phyloP scores from a whole-genome alignment of 2,329 filamentous ascomycete species.

The Trichoderma oligosporum region DNA sequence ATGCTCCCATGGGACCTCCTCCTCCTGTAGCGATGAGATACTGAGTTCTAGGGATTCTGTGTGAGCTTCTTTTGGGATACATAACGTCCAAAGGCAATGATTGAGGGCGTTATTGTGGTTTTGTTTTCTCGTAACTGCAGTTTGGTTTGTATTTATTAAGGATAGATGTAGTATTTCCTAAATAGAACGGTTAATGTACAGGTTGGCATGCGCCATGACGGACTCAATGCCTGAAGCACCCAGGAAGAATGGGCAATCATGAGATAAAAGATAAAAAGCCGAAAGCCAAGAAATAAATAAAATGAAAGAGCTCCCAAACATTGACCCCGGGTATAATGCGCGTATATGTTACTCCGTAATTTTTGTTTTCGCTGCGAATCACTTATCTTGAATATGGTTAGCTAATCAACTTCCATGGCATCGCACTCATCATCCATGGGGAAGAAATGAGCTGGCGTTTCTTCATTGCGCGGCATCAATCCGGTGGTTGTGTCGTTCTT shows the following conservation, averaged over 20 bases:
- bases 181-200: not conserved
- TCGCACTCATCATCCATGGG: constrained; percentile 47
- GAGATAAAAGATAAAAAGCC: not conserved
- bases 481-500: not conserved
- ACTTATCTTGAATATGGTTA: not conserved
- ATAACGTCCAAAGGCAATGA: no score
- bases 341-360: not conserved
- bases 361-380: not conserved
- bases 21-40: constrained; percentile 27
- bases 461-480: not conserved
- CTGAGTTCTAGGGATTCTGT: not conserved
- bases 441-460: not conserved
- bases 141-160: not conserved
- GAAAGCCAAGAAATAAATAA: not conserved
- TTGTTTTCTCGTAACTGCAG: not conserved
- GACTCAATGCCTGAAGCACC: not conserved
- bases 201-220: not conserved
- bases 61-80: no score
- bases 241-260: not conserved
- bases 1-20: constrained; percentile 49
- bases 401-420: constrained; percentile 62
- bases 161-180: not conserved
- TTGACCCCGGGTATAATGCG: constrained; percentile 9
- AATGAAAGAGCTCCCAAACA: not conserved
- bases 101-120: not conserved